Base-by-base conservation (phyloP, 177 flowering plant species). In the Vitis hybrid region DNA sequence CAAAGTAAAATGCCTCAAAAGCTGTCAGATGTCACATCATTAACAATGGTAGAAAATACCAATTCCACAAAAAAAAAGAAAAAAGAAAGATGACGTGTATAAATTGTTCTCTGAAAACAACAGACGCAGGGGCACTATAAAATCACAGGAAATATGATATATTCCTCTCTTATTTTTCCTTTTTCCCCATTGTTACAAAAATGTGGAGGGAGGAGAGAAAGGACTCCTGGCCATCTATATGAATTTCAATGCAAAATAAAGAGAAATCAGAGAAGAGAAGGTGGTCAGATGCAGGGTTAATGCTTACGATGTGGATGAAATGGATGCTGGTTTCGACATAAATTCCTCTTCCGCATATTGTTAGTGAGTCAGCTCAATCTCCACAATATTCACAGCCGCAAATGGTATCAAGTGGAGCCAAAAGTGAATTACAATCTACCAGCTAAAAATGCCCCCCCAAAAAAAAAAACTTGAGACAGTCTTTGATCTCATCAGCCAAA, bases 1-100 rank as follows among this genome's bases (percentile, higher is more conserved):
- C 88, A 14, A 60, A 52, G 69, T 64, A 85, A 70, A 78, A 77
- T 63, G 89, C 87, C 81, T 92, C 97, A 78, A 94, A 92, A 70
- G 97, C 99, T 94, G 78, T 64, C 59, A 74, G 19, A 64, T 1
- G 21, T 2, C 55, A 72, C 40, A 24, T 56, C 27, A 62, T 40
- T 40, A 40, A 7, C 46, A 40, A 40, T 40, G 46, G n/a, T 24
- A 52, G 11, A 13, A 3, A 4, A n/a, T 10, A 8, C 12, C 30
- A 27, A 27, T 27, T 27, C 40, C 30, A 59, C 40, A n/a, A 3
- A 57, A 6, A 11, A 24, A 2, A 24, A 21, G 21, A 2, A 27
- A 2, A 2, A 27, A 0, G 30, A 52, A 52, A 35, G 58, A 65
- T 65, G 30, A 46, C 18, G 6, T 40, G 8, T 40, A 40, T 40